Evolutionary conservation across 345 rosid genomes (phyloP), one percentile per base, ranked within the genome.

Genomic region (Eutrema heterophyllum): DNA sequence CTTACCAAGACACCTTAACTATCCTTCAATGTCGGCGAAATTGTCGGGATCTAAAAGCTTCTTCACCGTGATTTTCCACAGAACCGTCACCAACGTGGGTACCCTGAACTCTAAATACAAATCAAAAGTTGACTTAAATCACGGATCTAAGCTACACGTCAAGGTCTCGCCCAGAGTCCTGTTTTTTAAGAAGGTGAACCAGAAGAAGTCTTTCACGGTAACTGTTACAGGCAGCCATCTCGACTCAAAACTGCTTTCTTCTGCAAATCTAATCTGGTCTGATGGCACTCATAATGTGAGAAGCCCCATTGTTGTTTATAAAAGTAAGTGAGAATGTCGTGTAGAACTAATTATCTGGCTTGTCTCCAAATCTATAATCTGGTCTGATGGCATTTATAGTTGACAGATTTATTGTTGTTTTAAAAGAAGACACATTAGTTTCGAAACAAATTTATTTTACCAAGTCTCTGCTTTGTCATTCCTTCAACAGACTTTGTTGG

Each of bases 41-140:
- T 2, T 70, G 33, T 55, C 53, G 3, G 39, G 33, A 50, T 12
- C 59, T 15, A 11, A 50, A 6, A 50, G 30, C 33, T 1, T 70
- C 12, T 79, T 84, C 73, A 64, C 27, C 0, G 7, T 79, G 8
- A 26, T 3, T 9, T 81, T 89, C 30, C 69, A 44, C 30, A 72
- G 91, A 72, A 84, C 85, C 14, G 84, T 87, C 7, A 87, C 88
- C 12, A 89, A 89, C 49, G 88, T 85, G n/a, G 88, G 92, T 1
- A 14, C 40, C 0, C 65, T 77, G 9, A 78, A 72, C 65, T 83
- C 88, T 11, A 81, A 39, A 49, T 89, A 89, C 79, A 84, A 30
- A 41, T 82, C 76, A 18, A 14, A 67, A 5, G 51, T 83, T 15
- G 61, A 64, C 0, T 30, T 30, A 14, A 51, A 40, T 46, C 1